Evolutionary conservation across 805 yeast genomes (phyloP), one percentile per base, ranked within the genome.

Genomic region (Candida ascalaphidarum): DNA sequence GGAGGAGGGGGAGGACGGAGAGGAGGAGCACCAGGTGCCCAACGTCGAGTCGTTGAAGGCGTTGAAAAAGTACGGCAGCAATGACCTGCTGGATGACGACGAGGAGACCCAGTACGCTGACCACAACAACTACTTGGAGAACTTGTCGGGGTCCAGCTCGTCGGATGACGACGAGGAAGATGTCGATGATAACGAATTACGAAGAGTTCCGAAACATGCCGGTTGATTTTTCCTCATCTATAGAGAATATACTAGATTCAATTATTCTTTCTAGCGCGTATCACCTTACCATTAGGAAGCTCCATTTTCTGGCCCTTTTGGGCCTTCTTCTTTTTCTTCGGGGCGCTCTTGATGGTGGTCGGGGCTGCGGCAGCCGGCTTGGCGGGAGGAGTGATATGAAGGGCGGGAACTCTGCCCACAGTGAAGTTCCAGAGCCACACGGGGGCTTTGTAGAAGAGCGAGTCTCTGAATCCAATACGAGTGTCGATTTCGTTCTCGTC

Each of bases 211-310:
- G 11, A 57, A 51, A 29, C 65, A 58, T 31, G 46, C 42, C 30
- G 48, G 45, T 21, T 54, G 40, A 31, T 11, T 20, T 8, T 5
- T 8, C 11, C 11, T 10, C 22, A 5, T 10, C 11, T 20, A 5
- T 8, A 7, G 18, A 7, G 6, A 5, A 10, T 16, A 9, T 5
- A 14, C 23, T 32, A 34, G 10, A 35, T 31, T 28, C 34, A 34
- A 16, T 8, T 17, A 8, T 15, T 7, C 23, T 36, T 41, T 4
- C 46, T 36, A 15, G 31, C 52, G 30, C 58, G 60, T 11, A 72
- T 61, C 8, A 71, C 71, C 44, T 75, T 75, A 1, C 83, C 83
- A 42, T 76, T 77, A 7, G 80, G 79, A 34, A 77, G 55, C 27
- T 61, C 71, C 25, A 58, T 48, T 37, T 62, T 69, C 32, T 64